Base-by-base conservation (phyloP, 148 eudicot genomes). In the Agrostemma githago region DNA sequence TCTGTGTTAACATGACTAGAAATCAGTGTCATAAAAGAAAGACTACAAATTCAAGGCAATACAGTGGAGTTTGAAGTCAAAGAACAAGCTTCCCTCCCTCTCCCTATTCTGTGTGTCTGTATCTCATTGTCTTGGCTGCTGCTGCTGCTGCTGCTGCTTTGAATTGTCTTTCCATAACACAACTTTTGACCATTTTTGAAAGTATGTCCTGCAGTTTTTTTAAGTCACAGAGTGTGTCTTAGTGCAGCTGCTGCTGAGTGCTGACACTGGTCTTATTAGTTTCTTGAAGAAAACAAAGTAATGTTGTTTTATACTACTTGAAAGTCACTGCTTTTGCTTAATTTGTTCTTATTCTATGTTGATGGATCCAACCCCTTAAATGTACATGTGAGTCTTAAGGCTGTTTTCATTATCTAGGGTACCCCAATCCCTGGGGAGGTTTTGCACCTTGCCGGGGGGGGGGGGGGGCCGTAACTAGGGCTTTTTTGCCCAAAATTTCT, bases 111-210 rank as follows among this genome's bases (percentile, higher is more conserved):
- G n/a, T 26, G 34, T 26, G 34, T 26, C 34, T 26, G 34, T 26
- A 0, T 39, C 46, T 65, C 21, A 65, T 65, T 26, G 39, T 20
- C n/a, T 3, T 65, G 48, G 68, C 48, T 26, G 34, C 34, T 65
- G 46, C 68, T 65, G n/a, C n/a, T n/a, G n/a, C n/a, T n/a, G 68
- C 48, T 26, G 34, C 34, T 65, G 46, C 68, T 65, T 65, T 65
- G 20, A 15, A 5, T 64, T n/a, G n/a, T 64, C 48, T 65, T 20
- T 19, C 64, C 21, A 19, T 19, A 7, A 20, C 9, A 60, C 3
- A 8, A 60, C 34, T 60, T 60, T 60, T 60, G 34, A 26, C 64
- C 26, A 51, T 51, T 51, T 51, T 51, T 51, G 56, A 10, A 10
- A 51, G 15, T 51, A 51, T 51, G 15, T 51, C 56, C 56, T 51